A percentile compares a stretch with the other conserved stretches of the same genome.
These are phyloP conservation scores for Brassica carinata DNA, from an alignment of 345 rosid genomes.

Conservation along the genomic window DNA sequence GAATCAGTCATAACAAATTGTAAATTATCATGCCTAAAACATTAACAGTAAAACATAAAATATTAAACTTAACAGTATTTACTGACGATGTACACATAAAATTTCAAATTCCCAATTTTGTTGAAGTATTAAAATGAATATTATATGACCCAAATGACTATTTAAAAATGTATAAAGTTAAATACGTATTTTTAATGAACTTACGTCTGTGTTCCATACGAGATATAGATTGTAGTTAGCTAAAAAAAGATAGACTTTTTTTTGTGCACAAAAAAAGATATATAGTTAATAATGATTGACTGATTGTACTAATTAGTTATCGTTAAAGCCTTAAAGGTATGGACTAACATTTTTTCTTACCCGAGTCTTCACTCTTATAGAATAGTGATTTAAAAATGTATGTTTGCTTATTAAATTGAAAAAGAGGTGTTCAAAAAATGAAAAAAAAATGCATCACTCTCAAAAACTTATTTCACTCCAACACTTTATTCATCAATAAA, in stretches of 20 bases:
- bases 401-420: background rate
- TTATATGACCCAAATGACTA: background rate
- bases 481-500: background rate
- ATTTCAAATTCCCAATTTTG: background rate
- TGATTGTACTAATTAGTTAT: background rate
- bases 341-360: background rate
- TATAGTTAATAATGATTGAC: background rate
- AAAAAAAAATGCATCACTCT: too few species aligned
- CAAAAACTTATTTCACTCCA: background rate
- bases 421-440: too few species aligned
- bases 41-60: background rate
- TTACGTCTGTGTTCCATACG: background rate
- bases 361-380: background rate
- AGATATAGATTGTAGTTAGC: too few species aligned
- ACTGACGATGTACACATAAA: background rate
- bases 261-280: too few species aligned
- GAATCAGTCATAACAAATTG: background rate
- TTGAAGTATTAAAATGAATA: background rate
- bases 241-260: too few species aligned
- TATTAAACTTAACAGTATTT: background rate
- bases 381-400: background rate
- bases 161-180: background rate
- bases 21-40: background rate
- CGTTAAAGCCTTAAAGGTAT: background rate
- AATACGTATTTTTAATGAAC: background rate